A percentile compares a stretch with the other conserved stretches of the same genome.
Conservation (phyloP, 2,329 filamentous ascomycete species). For the Ophiostoma perfectum region DNA sequence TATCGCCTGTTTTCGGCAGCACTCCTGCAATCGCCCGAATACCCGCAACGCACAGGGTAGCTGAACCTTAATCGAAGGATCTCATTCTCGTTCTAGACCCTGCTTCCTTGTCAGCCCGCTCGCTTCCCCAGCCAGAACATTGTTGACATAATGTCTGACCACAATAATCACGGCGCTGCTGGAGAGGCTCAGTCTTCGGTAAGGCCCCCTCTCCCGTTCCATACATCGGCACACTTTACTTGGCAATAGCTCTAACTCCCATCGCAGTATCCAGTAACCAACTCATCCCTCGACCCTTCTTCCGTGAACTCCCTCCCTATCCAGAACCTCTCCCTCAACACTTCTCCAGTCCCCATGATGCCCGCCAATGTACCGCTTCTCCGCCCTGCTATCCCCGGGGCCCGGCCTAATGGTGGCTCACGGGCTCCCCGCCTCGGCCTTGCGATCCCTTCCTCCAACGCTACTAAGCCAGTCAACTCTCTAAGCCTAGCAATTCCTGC, state of each 20-base stretch:
- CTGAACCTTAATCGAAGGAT: conserved; percentile 4
- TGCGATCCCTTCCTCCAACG: conserved; percentile 83
- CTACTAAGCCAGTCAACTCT: conserved; percentile 66
- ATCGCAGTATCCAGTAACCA: conserved; percentile 1
- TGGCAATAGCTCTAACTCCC: background rate
- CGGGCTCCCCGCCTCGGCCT: conserved; percentile 75
- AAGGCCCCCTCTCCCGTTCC: background rate
- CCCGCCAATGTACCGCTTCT: conserved; percentile 74
- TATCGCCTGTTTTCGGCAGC: background rate
- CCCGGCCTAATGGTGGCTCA: conserved; percentile 48
- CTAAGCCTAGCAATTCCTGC: conserved; percentile 74
- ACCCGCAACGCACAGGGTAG: background rate
- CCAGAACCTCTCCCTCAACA: conserved; percentile 29
- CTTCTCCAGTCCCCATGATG: conserved; percentile 52
- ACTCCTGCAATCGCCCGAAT: conserved; percentile 1
- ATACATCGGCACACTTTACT: background rate
- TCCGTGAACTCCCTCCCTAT: background rate
- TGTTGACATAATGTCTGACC: conserved; percentile 26
- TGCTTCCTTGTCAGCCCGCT: conserved; percentile 2
- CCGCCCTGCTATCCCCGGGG: conserved; percentile 67
- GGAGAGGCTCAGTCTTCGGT: conserved; percentile 21
- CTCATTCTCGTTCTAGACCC: background rate
- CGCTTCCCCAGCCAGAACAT: background rate
- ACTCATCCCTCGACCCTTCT: conserved; percentile 15
- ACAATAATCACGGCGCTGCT: conserved; percentile 20